Conservation (phyloP, 208 protist species). For the Zelonia costaricensis region DNA sequence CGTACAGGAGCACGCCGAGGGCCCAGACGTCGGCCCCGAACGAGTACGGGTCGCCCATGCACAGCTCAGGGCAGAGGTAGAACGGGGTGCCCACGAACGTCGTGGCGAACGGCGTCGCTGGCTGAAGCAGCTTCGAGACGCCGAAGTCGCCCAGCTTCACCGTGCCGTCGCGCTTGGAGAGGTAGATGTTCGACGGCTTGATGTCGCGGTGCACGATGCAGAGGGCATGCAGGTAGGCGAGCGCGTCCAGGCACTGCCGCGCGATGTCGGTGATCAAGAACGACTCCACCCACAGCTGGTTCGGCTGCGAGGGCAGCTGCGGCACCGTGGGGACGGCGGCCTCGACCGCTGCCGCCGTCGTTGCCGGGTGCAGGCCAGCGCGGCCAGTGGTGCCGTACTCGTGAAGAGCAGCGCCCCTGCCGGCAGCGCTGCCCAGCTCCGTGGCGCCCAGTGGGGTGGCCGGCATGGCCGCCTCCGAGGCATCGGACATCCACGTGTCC, state of each 20-base stretch:
- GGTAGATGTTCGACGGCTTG: slow-evolving; percentile 92
- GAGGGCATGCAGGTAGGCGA: slow-evolving; percentile 84
- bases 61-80: slow-evolving; percentile 89
- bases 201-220: slow-evolving; percentile 92
- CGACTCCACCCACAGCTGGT: slow-evolving; percentile 63
- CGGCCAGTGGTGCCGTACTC: not conserved
- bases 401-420: not conserved
- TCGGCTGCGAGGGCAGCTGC: slow-evolving; percentile 3
- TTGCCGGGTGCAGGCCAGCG: no score
- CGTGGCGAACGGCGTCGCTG: slow-evolving; percentile 45
- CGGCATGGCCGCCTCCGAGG: slow-evolving; percentile 10
- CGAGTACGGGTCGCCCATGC: slow-evolving; percentile 83
- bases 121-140: slow-evolving; percentile 76
- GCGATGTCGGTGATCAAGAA: slow-evolving; percentile 73
- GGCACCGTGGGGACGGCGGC: not conserved
- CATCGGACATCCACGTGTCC: slow-evolving; percentile 22
- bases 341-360: not conserved
- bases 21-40: slow-evolving; percentile 88
- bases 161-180: slow-evolving; percentile 43
- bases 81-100: slow-evolving; percentile 93
- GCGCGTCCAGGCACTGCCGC: slow-evolving; percentile 77
- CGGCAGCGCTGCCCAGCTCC: slow-evolving; percentile 2
- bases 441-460: slow-evolving; percentile 24
- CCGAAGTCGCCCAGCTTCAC: slow-evolving; percentile 92
- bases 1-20: slow-evolving; percentile 85